These are phyloP conservation scores for Huntiella bhutanensis DNA, from an alignment of 2,329 filamentous ascomycete genomes.

Conservation along the genomic window DNA sequence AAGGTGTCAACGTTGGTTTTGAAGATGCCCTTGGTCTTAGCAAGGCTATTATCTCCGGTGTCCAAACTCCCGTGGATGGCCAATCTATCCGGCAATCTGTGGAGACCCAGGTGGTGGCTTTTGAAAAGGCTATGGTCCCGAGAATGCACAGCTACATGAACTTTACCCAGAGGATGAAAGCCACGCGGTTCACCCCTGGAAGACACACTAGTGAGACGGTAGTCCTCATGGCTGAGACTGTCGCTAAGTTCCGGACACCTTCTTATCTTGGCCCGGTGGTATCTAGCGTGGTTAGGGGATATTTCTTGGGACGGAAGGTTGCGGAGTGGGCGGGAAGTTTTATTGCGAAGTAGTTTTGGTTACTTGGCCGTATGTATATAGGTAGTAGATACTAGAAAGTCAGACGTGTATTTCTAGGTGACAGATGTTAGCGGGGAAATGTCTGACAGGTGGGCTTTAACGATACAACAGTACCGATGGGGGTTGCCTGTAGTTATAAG, in stretches of 20 bases:
- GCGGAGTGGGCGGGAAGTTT: neutral
- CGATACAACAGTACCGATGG: too few species aligned
- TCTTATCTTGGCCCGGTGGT: slow-evolving; percentile 24
- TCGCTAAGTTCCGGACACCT: slow-evolving; percentile 19
- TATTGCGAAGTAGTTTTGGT: too few species aligned
- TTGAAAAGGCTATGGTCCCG: slow-evolving; percentile 22
- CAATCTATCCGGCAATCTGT: neutral
- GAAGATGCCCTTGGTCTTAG: slow-evolving; percentile 33
- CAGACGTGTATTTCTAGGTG: too few species aligned
- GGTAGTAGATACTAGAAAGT: too few species aligned
- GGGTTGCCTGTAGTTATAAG: too few species aligned
- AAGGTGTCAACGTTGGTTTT: slow-evolving; percentile 39
- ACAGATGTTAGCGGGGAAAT: too few species aligned
- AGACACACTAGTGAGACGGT: neutral
- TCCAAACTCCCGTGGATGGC: too few species aligned
- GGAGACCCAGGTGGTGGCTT: slow-evolving; percentile 20
- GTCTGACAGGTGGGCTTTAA: too few species aligned
- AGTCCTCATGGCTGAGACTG: neutral
- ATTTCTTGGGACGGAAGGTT: neutral
- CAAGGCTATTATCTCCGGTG: slow-evolving; percentile 20
- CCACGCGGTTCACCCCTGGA: slow-evolving; percentile 13
- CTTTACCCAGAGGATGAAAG: slow-evolving; percentile 27
- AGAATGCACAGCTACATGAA: slow-evolving; percentile 16
- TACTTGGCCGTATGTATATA: too few species aligned
- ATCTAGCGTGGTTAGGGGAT: neutral